Conservation (phyloP, 1,139 yeast genomes). For the Yamadazyma triangularis region DNA sequence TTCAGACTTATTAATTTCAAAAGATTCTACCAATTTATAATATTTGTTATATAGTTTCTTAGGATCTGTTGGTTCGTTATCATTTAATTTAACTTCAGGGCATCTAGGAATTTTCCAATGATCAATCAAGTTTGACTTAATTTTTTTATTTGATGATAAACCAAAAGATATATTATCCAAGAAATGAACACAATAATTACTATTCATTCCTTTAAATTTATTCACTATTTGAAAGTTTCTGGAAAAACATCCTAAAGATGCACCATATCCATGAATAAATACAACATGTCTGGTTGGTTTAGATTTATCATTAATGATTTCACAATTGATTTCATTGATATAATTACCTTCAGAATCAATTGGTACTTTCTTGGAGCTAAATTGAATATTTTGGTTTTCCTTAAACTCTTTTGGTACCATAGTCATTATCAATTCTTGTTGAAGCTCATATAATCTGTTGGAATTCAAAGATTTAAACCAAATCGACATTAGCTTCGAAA, state of each 20-base stretch:
- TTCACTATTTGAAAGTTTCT: conserved; percentile 58
- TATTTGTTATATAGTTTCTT: conserved; percentile 35
- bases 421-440: conserved; percentile 30
- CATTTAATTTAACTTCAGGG: conserved; percentile 28
- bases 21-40: conserved; percentile 38
- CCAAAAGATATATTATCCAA: conserved; percentile 88
- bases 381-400: conserved; percentile 20
- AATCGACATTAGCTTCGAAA: conserved; percentile 8
- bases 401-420: conserved; percentile 24
- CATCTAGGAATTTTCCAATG: conserved; percentile 20
- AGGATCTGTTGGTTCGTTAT: conserved; percentile 25
- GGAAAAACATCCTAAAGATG: conserved; percentile 82
- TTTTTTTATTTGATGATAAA: conserved; percentile 60
- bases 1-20: conserved; percentile 22
- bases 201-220: conserved; percentile 33
- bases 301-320: conserved; percentile 18
- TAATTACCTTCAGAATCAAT: conserved; percentile 25
- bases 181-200: conserved; percentile 57
- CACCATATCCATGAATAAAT: conserved; percentile 88
- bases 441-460: conserved; percentile 24
- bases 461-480: conserved; percentile 32
- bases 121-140: conserved; percentile 13
- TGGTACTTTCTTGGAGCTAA: conserved; percentile 17
- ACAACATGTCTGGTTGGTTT: conserved; percentile 45
- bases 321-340: conserved; percentile 36